Base-by-base conservation (phyloP, 768 basidiomycete genomes). In the Podaxis sp. region DNA sequence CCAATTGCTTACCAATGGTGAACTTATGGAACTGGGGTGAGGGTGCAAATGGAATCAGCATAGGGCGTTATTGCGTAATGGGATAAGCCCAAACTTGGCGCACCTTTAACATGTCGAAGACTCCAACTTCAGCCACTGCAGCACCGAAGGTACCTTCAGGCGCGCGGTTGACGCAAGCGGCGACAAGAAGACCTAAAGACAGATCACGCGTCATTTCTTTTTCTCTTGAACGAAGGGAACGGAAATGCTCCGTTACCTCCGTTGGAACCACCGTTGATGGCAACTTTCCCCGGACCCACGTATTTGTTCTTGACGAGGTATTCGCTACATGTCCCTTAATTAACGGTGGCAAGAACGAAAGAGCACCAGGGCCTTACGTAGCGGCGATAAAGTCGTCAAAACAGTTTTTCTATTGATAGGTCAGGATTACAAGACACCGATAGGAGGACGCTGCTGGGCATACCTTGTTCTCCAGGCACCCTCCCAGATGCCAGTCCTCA, bases 371-470 rank as follows among this genome's bases (percentile, higher is more conserved):
- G 24, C 13, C 86, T 68, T 76, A 91, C 90, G 87, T 86, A 33
- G 90, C 91, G 6, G 89, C 84, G 65, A 91, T 89, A 74, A 94
- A 94, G 71, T 95, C 93, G 68, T 93, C 79, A 68, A 92, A 94
- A 59, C 86, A 86, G 61, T 92, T 92, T 64, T 79, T 80, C 88
- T 90, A 53, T 26, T 44, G 46, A 26, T 44, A 46, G 48, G 28
- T 54, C 30, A 17, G 64, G 59, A 63, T 19, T 52, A 15, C 22
- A 63, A 40, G 65, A 44, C 36, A 40, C 36, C 36, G 44, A 46
- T 62, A 11, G n/a, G 2, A n/a, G 54, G 26, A 12, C 17, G 33
- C 26, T 39, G 13, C 38, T 40, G 56, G 11, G 57, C 71, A 24
- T 56, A 88, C 88, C 80, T 93, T 93, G 57, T 82, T 82, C 64